A percentile compares a stretch with the other conserved stretches of the same genome.
Conservation (phyloP, 2,329 filamentous ascomycete genomes). For the Xylariaceae sp. region DNA sequence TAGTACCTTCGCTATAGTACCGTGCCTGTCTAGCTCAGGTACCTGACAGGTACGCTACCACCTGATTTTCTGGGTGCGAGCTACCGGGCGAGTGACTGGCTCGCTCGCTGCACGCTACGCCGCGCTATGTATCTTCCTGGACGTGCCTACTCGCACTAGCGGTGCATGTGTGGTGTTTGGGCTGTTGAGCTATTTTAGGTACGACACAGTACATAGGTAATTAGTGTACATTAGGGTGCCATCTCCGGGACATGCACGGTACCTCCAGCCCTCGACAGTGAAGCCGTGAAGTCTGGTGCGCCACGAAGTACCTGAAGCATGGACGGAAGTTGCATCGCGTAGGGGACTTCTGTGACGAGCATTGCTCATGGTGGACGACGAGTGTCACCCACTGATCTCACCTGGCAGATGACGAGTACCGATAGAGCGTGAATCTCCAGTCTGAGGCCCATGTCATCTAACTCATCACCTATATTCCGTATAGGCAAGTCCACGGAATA, state of each 20-base stretch:
- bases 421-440: no score
- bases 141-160: neutral
- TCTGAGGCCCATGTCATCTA: no score
- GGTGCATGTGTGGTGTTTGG: neutral
- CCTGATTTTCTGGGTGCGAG: neutral
- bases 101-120: no score
- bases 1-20: neutral
- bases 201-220: neutral
- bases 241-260: neutral
- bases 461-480: no score
- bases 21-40: neutral
- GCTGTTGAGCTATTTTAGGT: neutral
- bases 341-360: no score
- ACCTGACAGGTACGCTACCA: neutral
- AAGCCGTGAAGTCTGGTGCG: neutral
- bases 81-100: no score
- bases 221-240: neutral
- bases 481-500: no score
- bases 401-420: no score
- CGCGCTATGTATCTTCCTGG: no score
- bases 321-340: no score
- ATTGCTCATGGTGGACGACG: no score
- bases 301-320: neutral
- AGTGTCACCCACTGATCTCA: no score
- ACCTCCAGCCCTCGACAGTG: neutral